Percentiles rank a stretch among this genome's conserved stretches.
Conservation (phyloP, 306 rosid genomes). For the Quercus rubra region DNA sequence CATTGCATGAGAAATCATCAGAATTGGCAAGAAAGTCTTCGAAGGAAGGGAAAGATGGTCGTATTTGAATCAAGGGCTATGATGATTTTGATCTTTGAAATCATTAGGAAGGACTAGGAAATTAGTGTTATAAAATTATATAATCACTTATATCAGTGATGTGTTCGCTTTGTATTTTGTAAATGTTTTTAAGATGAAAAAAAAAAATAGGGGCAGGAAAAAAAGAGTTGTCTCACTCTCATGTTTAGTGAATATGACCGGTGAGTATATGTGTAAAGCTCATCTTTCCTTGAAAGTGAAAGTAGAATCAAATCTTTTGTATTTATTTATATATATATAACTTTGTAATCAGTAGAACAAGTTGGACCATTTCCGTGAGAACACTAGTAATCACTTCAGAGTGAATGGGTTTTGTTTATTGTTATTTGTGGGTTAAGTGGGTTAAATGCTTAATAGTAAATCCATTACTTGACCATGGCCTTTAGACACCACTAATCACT, state of each 20-base stretch:
- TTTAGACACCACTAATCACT: too few species aligned
- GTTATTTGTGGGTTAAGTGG: background rate
- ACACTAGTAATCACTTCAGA: background rate
- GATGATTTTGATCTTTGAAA: background rate
- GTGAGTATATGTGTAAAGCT: constrained; percentile 33
- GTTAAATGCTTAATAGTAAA: background rate
- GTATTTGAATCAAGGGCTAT: constrained; percentile 4
- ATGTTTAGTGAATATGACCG: constrained; percentile 14
- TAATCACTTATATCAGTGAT: background rate
- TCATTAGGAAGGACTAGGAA: background rate
- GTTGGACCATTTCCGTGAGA: background rate
- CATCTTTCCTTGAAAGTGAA: constrained; percentile 39
- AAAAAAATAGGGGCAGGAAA: background rate
- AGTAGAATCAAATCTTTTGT: constrained; percentile 38
- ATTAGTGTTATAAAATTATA: background rate
- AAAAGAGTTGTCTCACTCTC: background rate
- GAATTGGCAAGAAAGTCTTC: constrained; percentile 38
- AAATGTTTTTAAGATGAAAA: constrained; percentile 18
- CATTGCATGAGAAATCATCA: constrained; percentile 42
- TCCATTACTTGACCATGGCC: too few species aligned
- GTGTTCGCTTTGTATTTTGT: constrained; percentile 15
- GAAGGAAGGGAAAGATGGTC: constrained; percentile 30
- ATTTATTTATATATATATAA: background rate
- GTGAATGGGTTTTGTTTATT: background rate
- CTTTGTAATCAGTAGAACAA: constrained; percentile 7